Base-by-base conservation (phyloP, 2,329 filamentous ascomycete species). In the Hymenoscyphus linearis region DNA sequence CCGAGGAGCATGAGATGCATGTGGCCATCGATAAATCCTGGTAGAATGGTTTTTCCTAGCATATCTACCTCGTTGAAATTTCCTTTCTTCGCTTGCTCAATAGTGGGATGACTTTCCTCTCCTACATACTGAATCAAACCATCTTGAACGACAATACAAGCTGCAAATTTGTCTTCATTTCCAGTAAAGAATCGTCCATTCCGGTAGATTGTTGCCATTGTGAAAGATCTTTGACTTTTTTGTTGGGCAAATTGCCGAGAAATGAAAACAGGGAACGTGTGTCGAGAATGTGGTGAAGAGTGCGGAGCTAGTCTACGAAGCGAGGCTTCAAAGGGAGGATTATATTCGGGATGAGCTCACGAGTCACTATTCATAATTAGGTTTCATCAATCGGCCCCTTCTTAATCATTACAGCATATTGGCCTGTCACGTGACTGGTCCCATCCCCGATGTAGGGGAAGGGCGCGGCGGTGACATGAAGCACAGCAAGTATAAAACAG, bases 1-100 rank as follows among this genome's bases (percentile, higher is more conserved):
- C 82, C 82, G 27, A 84, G 76, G 54, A 82, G 76, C 50, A 84
- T 74, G 13, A 85, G 75, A 69, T 85, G 82, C 74, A 83, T 81
- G 67, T 85, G 82, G 0, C 80, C 82, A 65, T 85, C 82, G 56
- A 85, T 77, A 68, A 84, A 84, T 5, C 81, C 80, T 0, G 82
- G 82, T 1, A 85, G 71, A 6, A 84, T 74, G 9, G 77, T 75
- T 55, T 67, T 73, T 37, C 76, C 75, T 13, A 65, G 64, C 22
- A 81, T 67, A 66, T 80, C 68, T 57, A 72, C 71, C 22, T 72
- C 68, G 1, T 2, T 64, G 59, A 52, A 60, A 60, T 59, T 14
- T 26, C 34, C 22, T 37, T 16, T 25, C n/a, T n/a, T 34, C 13
- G 16, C 18, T 25, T 35, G 34, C 54, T 34, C n/a, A 25, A 76